phyloP scores from a whole-genome alignment of 1,139 yeast genomes.

The Scheffersomyces illinoinensis region DNA sequence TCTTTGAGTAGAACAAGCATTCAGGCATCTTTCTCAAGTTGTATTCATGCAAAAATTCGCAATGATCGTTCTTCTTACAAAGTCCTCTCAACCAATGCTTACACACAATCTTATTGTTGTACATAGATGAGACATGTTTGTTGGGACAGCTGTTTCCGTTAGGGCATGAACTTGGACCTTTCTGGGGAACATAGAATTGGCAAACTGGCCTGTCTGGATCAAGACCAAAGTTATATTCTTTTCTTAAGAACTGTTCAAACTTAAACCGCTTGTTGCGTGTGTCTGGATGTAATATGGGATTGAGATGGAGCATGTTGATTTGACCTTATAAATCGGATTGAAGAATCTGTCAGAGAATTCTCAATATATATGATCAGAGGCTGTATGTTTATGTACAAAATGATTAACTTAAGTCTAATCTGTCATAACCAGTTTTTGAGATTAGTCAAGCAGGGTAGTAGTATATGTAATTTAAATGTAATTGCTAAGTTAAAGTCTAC shows the following conservation, averaged over 20 bases:
- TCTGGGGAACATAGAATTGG: conserved; percentile 62
- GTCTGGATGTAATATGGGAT: conserved; percentile 46
- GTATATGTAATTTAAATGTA: background rate
- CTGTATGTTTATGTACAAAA: too few species aligned
- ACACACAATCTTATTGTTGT: conserved; percentile 83
- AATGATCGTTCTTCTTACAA: conserved; percentile 94
- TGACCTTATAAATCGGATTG: background rate
- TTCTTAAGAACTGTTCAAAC: conserved; percentile 80
- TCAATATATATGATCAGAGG: background rate
- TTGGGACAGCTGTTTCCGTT: conserved; percentile 82
- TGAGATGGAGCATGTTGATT: conserved; percentile 30
- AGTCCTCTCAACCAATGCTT: conserved; percentile 98
- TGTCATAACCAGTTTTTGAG: background rate
- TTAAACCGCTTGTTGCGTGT: conserved; percentile 55
- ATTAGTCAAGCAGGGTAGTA: background rate
- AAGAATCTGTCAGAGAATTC: too few species aligned
- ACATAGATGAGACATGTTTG: conserved; percentile 82
- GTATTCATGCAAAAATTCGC: conserved; percentile 95
- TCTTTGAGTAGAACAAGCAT: conserved; percentile 82
- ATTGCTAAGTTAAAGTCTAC: too few species aligned
- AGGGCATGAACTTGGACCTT: conserved; percentile 72
- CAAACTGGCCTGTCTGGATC: conserved; percentile 93
- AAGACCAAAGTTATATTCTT: conserved; percentile 78
- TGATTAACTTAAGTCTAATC: background rate
- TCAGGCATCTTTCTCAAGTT: conserved; percentile 96